A percentile compares a stretch with the other conserved stretches of the same genome.
These are phyloP conservation scores for Pythium rishiriense DNA, from an alignment of 352 stramenopile species.

Conservation along the genomic window DNA sequence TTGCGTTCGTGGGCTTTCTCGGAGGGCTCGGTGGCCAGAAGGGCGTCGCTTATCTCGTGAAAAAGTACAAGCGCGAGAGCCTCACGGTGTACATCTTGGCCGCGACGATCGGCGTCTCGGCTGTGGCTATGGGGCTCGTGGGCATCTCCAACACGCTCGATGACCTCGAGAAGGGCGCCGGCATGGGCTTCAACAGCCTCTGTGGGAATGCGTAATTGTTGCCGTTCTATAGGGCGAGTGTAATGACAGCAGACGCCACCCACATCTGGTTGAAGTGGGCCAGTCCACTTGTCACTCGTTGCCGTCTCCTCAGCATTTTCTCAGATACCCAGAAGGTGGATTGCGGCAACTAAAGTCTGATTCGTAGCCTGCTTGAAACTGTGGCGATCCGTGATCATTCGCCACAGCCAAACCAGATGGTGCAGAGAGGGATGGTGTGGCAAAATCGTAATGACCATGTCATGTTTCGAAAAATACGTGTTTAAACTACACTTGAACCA, in stretches of 20 bases:
- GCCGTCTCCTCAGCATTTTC: neutral
- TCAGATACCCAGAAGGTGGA: slow-evolving; percentile 12
- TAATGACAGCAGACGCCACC: too few species aligned
- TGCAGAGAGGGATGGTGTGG: neutral
- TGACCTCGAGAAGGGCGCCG: slow-evolving; percentile 57
- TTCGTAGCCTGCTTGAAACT: slow-evolving; percentile 4
- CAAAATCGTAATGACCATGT: neutral
- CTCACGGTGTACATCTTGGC: slow-evolving; percentile 80
- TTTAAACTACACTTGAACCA: neutral
- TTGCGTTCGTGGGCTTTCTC: slow-evolving; percentile 90
- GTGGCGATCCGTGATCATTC: neutral
- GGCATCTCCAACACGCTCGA: slow-evolving; percentile 53
- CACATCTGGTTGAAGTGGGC: too few species aligned
- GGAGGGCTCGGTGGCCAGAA: slow-evolving; percentile 73
- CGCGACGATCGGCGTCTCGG: slow-evolving; percentile 68
- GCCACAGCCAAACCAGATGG: neutral
- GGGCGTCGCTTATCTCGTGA: slow-evolving; percentile 87
- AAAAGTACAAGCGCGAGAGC: slow-evolving; percentile 86
- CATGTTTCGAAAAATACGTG: neutral
- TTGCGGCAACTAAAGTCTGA: slow-evolving; percentile 5
- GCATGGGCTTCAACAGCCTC: slow-evolving; percentile 69
- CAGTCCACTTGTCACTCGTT: too few species aligned
- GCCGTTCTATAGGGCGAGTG: too few species aligned
- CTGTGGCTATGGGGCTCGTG: slow-evolving; percentile 69
- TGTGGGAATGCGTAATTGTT: slow-evolving; percentile 47